Percentiles rank a stretch among this genome's conserved stretches.
These are phyloP conservation scores for Kondoa malvinella DNA, from an alignment of 768 basidiomycete species.

Conservation along the genomic window DNA sequence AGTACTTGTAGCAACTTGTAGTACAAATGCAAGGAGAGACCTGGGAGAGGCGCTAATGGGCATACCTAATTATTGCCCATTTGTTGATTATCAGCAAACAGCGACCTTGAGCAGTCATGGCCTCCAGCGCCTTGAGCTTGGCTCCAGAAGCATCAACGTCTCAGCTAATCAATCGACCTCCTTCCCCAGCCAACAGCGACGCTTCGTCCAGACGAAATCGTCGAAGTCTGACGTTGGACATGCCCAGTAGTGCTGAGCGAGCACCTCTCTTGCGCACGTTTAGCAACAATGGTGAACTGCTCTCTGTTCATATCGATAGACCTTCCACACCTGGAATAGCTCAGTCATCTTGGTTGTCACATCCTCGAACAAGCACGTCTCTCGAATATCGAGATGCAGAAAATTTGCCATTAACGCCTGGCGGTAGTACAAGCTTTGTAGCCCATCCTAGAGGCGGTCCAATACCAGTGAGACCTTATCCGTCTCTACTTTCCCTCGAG, in stretches of 20 bases:
- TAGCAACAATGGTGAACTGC: not conserved
- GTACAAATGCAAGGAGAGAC: too few relatives aligned
- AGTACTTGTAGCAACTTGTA: too few relatives aligned
- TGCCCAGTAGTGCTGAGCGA: constrained; percentile 7
- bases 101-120: not conserved
- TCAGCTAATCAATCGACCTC: not conserved
- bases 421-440: constrained; percentile 16
- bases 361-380: constrained; percentile 3
- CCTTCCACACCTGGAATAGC: constrained; percentile 13
- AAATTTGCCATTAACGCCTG: constrained; percentile 4
- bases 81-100: too few relatives aligned
- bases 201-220: not conserved
- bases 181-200: not conserved
- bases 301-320: constrained; percentile 14
- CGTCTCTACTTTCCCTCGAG: too few relatives aligned
- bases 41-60: too few relatives aligned
- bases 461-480: too few relatives aligned
- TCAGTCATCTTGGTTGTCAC: constrained; percentile 5
- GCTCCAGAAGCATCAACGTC: not conserved
- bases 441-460: constrained; percentile 17
- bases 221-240: not conserved
- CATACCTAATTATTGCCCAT: too few relatives aligned
- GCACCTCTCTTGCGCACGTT: not conserved
- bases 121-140: not conserved
- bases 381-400: constrained; percentile 12